Evolutionary conservation across 140 eudicot species (phyloP), one percentile per base, ranked within the genome.

Genomic region (Bidens hawaiensis): DNA sequence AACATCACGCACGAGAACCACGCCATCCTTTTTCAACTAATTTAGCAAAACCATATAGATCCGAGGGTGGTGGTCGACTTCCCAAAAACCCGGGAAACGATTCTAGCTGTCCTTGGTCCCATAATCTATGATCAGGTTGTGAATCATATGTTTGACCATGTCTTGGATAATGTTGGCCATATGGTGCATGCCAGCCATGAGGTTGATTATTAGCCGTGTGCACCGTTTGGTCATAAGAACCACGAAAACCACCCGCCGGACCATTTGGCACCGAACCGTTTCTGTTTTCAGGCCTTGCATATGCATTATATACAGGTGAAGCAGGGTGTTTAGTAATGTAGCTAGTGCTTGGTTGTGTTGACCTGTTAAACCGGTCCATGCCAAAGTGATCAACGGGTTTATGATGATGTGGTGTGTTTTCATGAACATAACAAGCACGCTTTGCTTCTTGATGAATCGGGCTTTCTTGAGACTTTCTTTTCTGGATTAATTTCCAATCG

Each of bases 1-100:
- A 68, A 62, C 70, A 73, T 11, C 42, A 15, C 24, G 64, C 23
- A n/a, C n/a, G n/a, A n/a, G n/a, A n/a, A n/a, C n/a, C n/a, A n/a
- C n/a, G n/a, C n/a, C n/a, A 70, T 71, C 73, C 86, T 14, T 73
- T 67, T 48, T 78, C 71, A 11, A 52, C 74, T 8, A 64, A 40
- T 76, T 83, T 93, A 28, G 86, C 89, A 69, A 83, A 78, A 21
- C 71, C 58, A 34, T 87, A 87, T 6, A 84, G 85, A 84, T 87
- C 86, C 25, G 83, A 64, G 25, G 69, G 36, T 12, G 83, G 34
- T 45, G 42, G 47, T 56, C 77, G 78, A 67, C 81, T 68, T 27
- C 56, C 48, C 3, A 41, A n/a, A 27, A 68, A 27, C 28, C 78
- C 80, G 58, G 81, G 69, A 72, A 64, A 77, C 8, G 80, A 62